phyloP scores from a whole-genome alignment of 768 basidiomycete genomes.

The Suillus fuscotomentosus region DNA sequence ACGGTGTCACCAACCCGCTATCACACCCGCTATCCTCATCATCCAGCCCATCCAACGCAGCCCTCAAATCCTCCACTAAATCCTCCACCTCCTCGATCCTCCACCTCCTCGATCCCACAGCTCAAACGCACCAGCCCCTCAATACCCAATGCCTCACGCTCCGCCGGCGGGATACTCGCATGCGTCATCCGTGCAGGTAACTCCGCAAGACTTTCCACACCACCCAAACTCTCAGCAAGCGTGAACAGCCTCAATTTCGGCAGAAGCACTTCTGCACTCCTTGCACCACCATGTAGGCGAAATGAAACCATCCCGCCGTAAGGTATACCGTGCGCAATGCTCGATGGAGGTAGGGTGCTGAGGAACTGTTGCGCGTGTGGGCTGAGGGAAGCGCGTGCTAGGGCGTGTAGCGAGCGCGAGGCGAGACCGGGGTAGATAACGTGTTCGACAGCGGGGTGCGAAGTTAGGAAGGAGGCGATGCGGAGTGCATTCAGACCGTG shows the following conservation, averaged over 20 bases:
- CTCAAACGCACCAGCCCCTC: slow-evolving; percentile 78
- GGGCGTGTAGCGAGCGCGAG: slow-evolving; percentile 60
- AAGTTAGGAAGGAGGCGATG: slow-evolving; percentile 62
- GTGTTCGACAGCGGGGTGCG: slow-evolving; percentile 58
- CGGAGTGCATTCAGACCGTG: slow-evolving; percentile 83
- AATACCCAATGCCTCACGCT: slow-evolving; percentile 72
- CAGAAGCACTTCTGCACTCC: slow-evolving; percentile 66
- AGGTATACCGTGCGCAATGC: slow-evolving; percentile 37
- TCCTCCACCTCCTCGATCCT: slow-evolving; percentile 89
- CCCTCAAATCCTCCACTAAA: slow-evolving; percentile 42
- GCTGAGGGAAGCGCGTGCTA: slow-evolving; percentile 62
- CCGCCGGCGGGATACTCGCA: slow-evolving; percentile 65
- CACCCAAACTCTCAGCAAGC: slow-evolving; percentile 87
- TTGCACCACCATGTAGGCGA: slow-evolving; percentile 50
- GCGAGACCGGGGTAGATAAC: slow-evolving; percentile 87
- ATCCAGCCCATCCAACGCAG: slow-evolving; percentile 62
- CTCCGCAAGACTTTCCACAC: slow-evolving; percentile 90
- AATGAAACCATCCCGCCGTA: slow-evolving; percentile 90
- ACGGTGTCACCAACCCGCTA: background rate
- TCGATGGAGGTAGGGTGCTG: slow-evolving; percentile 34
- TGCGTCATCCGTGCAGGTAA: slow-evolving; percentile 91
- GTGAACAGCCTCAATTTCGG: slow-evolving; percentile 64
- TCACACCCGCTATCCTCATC: slow-evolving; percentile 25
- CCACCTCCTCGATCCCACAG: slow-evolving; percentile 86
- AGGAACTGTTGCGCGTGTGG: slow-evolving; percentile 71